phyloP scores from a whole-genome alignment of 2,329 filamentous ascomycete genomes.

The Daldinia sp. region DNA sequence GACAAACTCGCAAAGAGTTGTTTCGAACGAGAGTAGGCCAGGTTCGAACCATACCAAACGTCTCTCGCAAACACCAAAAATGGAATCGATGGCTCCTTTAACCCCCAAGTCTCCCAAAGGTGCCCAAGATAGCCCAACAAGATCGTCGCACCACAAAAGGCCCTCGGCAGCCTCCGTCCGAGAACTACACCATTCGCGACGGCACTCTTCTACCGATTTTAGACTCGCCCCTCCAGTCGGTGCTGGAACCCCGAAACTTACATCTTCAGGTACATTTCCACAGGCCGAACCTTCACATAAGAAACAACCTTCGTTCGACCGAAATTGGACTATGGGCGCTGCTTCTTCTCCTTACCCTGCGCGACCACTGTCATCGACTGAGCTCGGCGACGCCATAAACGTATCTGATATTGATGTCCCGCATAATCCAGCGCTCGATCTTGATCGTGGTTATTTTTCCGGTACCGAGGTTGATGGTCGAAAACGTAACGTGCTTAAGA shows the following conservation, averaged over 20 bases:
- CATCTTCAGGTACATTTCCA: slow-evolving; percentile 54
- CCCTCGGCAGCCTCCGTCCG: slow-evolving; percentile 85
- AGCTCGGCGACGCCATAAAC: slow-evolving; percentile 55
- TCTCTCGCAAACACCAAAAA: slow-evolving; percentile 61
- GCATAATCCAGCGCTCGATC: slow-evolving; percentile 63
- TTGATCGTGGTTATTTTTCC: slow-evolving; percentile 93
- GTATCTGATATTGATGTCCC: slow-evolving; percentile 50
- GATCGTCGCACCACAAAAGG: slow-evolving; percentile 61
- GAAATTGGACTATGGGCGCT: slow-evolving; percentile 72
- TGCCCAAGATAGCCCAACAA: slow-evolving; percentile 56
- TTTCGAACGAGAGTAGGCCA: slow-evolving; percentile 54
- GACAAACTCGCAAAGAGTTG: slow-evolving; percentile 57
- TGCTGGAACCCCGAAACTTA: slow-evolving; percentile 53
- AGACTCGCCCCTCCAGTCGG: slow-evolving; percentile 52
- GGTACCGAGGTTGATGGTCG: slow-evolving; percentile 80
- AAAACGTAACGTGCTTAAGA: slow-evolving; percentile 81
- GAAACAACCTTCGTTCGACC: slow-evolving; percentile 74
- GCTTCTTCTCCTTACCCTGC: slow-evolving; percentile 52
- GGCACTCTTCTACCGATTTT: slow-evolving; percentile 87
- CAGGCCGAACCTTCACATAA: slow-evolving; percentile 58
- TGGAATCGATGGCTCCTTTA: slow-evolving; percentile 55
- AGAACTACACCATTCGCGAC: slow-evolving; percentile 82
- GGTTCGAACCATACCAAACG: slow-evolving; percentile 58
- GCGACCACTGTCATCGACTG: slow-evolving; percentile 63
- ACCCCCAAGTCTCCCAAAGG: slow-evolving; percentile 52